Base-by-base conservation (phyloP, 805 yeast species). In the Ogataea dorogensis region DNA sequence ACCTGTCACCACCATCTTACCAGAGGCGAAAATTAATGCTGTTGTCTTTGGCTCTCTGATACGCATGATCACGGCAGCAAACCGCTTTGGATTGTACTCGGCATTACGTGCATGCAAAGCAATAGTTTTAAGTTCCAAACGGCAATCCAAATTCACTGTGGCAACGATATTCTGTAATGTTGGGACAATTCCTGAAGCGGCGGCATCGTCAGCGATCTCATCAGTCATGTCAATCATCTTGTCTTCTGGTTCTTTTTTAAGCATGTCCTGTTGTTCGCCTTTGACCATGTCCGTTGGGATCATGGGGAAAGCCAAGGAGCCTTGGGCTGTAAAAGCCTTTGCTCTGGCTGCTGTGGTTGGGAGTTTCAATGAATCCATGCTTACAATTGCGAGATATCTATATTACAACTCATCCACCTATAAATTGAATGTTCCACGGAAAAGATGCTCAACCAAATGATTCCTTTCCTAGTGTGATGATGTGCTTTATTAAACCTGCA, bases 1-100 rank as follows among this genome's bases (percentile, higher is more conserved):
- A 76, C 98, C 98, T 19, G 98, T 93, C 11, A 93, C 98, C 50
- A 93, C 98, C 98, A 93, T 93, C 64, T 93, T 93, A 56, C 98
- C 98, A 2, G 97, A 88, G 2, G 98, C 98, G 63, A 93, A 93
- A 49, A 93, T 93, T 50, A 93, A 72, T 0, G 98, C 98, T 2
- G 98, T 93, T 1, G 98, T 93, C 63, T 93, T 93, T 12, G 98
- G 98, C 62, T 93, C 98, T 65, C 98, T 79, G 52, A 93, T 93
- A 73, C 98, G 86, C 98, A 93, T 93, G 52, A 93, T 93, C 32
- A 93, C 98, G 41, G 98, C 98, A 10, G 98, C 98, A 70, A 93
- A 93, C 70, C 98, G 95, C 56, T 85, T 87, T 33, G 98, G 98
- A 56, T 93, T 93, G 67, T 93, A 93, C 63, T 93, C 98, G 22